phyloP scores from a whole-genome alignment of 345 rosid species.

The Hibiscus mutabilis region DNA sequence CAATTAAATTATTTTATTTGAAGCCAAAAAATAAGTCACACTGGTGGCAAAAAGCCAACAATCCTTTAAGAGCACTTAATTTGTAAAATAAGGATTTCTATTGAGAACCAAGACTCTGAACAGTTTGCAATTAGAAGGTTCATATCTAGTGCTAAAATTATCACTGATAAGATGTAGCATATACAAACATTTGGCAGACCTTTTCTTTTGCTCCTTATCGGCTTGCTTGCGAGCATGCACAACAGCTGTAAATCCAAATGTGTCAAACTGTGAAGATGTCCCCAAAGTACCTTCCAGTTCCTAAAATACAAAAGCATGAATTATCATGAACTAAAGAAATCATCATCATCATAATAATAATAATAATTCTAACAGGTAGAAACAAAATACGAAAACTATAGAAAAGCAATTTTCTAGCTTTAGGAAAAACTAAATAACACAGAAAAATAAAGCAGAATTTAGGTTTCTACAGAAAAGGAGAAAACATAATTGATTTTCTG shows the following conservation, averaged over 20 bases:
- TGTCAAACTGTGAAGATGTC: slow-evolving; percentile 82
- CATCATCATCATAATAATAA: no score
- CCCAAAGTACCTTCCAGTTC: slow-evolving; percentile 72
- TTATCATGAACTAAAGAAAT: neutral
- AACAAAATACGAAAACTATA: no score
- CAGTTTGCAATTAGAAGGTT: neutral
- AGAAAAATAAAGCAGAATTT: no score
- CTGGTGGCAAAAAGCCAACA: neutral
- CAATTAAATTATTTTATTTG: neutral
- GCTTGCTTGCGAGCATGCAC: slow-evolving; percentile 82
- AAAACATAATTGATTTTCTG: no score
- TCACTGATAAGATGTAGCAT: slow-evolving; percentile 5
- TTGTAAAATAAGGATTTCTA: neutral
- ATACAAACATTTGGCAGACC: slow-evolving; percentile 37
- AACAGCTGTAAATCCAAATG: slow-evolving; percentile 96
- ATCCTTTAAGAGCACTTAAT: neutral
- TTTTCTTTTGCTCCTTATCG: slow-evolving; percentile 73
- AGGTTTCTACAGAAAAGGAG: no score
- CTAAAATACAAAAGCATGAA: slow-evolving; percentile 32
- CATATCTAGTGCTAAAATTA: slow-evolving; percentile 9
- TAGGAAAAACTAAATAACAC: no score
- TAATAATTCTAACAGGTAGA: no score
- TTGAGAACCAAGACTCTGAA: slow-evolving; percentile 3
- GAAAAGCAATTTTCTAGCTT: no score
- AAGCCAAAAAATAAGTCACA: neutral